These are phyloP conservation scores for barrel medic (Medicago truncatula) DNA, from an alignment of 306 rosid species.

Conservation along the genomic window DNA sequence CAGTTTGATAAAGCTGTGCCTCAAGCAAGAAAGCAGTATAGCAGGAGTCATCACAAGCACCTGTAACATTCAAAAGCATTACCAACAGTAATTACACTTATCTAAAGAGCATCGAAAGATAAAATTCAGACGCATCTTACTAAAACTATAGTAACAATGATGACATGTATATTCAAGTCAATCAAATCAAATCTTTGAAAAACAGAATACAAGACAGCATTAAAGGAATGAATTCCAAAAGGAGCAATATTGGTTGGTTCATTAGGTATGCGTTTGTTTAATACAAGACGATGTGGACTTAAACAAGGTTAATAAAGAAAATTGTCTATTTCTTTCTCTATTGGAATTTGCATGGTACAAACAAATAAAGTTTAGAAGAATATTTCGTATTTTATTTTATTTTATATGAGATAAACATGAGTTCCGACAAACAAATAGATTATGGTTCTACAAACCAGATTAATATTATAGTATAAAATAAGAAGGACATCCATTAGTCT, in stretches of 20 bases:
- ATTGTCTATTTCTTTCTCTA: neutral
- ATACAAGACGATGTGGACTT: too few species aligned
- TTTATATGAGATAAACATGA: neutral
- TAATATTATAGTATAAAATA: slow-evolving; percentile 2
- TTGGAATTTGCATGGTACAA: neutral
- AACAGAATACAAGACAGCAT: neutral
- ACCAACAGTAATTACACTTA: neutral
- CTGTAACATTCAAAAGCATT: slow-evolving; percentile 49
- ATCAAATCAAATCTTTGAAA: neutral
- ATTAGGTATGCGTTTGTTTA: too few species aligned
- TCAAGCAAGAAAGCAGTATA: slow-evolving; percentile 71
- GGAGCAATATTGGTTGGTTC: too few species aligned
- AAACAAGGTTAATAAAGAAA: too few species aligned
- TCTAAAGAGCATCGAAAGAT: slow-evolving; percentile 8
- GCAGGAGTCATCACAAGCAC: slow-evolving; percentile 91
- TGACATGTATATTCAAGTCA: neutral
- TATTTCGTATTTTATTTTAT: neutral
- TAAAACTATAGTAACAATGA: neutral
- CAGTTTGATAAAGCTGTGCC: slow-evolving; percentile 70
- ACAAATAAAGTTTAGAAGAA: neutral
- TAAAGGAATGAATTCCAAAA: too few species aligned
- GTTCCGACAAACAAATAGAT: neutral
- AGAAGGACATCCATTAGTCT: neutral
- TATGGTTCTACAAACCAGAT: neutral
- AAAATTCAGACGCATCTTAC: slow-evolving; percentile 23